Evolutionary conservation across 352 stramenopile genomes (phyloP).

Genomic region (Vaucheria bursata): DNA sequence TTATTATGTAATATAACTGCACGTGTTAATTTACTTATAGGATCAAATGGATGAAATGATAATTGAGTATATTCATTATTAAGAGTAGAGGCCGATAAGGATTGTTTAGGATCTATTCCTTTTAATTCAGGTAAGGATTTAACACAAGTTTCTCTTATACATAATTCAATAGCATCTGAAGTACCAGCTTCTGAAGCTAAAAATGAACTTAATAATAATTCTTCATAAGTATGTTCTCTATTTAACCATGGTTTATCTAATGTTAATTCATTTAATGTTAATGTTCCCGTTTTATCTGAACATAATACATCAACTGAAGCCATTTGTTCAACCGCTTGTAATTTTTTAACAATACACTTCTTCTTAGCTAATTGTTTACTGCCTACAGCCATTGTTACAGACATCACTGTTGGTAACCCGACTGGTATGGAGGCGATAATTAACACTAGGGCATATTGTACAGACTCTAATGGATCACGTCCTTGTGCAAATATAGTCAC

Average conservation of each 20-base stretch:
- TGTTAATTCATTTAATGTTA: constrained; percentile 89
- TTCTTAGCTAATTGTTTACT: constrained; percentile 58
- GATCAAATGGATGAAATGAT: too few species aligned
- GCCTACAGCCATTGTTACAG: constrained; percentile 78
- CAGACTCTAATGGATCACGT: not conserved
- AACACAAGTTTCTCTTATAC: too few species aligned
- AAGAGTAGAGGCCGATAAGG: too few species aligned
- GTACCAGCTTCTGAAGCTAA: too few species aligned
- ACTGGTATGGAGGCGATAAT: constrained; percentile 82
- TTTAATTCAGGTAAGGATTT: too few species aligned
- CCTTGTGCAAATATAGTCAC: too few species aligned
- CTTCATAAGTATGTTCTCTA: constrained; percentile 15
- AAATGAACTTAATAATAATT: too few species aligned
- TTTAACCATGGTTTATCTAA: constrained; percentile 71
- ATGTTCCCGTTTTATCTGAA: constrained; percentile 90
- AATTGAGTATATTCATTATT: too few species aligned
- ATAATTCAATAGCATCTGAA: too few species aligned
- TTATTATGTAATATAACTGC: too few species aligned
- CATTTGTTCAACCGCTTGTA: constrained; percentile 82
- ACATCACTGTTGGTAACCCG: constrained; percentile 78
- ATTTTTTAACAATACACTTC: constrained; percentile 77
- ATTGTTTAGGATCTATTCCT: too few species aligned
- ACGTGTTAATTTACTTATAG: too few species aligned
- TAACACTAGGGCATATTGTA: constrained; percentile 70
- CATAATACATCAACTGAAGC: constrained; percentile 82